phyloP scores from a whole-genome alignment of 140 eudicot genomes.

The Ambrosia hybrid region DNA sequence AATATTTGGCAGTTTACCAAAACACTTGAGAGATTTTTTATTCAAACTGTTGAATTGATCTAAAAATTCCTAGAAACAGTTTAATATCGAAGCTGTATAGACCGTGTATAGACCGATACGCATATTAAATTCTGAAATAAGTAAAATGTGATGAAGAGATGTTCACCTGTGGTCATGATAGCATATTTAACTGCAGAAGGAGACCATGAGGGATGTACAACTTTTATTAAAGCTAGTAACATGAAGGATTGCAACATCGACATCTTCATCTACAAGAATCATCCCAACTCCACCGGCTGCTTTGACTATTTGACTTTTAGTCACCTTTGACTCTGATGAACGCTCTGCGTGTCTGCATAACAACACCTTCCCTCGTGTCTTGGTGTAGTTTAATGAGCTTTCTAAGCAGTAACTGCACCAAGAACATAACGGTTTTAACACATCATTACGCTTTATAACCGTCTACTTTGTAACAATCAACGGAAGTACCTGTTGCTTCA shows the following conservation, averaged over 20 bases:
- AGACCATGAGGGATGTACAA: conserved; percentile 85
- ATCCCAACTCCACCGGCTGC: conserved; percentile 84
- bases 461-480: conserved; percentile 23
- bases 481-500: conserved; percentile 87
- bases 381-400: conserved; percentile 71
- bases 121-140: conserved; percentile 21
- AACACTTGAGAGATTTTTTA: too few relatives aligned
- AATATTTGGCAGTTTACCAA: too few relatives aligned
- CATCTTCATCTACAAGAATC: conserved; percentile 82
- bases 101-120: too few relatives aligned
- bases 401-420: conserved; percentile 71
- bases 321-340: conserved; percentile 76
- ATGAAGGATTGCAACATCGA: conserved; percentile 81
- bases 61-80: too few relatives aligned
- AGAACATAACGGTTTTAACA: conserved; percentile 22
- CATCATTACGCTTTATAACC: conserved; percentile 8
- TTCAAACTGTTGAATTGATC: too few relatives aligned
- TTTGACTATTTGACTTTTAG: conserved; percentile 65
- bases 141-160: neutral
- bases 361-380: conserved; percentile 69
- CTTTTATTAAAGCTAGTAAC: conserved; percentile 69
- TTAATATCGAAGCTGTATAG: conserved; percentile 61
- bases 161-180: conserved; percentile 81
- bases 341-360: conserved; percentile 76
- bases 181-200: conserved; percentile 93